A percentile compares a stretch with the other conserved stretches of the same genome.
phyloP scores from a whole-genome alignment of 2,329 filamentous ascomycete genomes.

The Ilyonectria robusta region DNA sequence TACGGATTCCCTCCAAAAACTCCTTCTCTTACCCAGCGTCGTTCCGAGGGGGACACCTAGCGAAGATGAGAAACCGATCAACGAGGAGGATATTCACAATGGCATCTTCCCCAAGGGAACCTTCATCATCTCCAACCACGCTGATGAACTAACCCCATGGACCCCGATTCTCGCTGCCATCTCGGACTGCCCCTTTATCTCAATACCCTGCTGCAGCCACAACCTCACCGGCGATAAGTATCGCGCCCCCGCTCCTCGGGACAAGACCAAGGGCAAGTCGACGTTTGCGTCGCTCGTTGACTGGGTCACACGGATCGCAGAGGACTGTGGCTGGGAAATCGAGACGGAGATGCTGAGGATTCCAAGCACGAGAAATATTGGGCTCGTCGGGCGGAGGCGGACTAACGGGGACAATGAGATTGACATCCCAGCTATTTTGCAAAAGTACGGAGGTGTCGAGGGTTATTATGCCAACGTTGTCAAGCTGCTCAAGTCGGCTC shows the following conservation, averaged over 20 bases:
- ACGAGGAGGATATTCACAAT: slow-evolving; percentile 57
- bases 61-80: slow-evolving; percentile 31
- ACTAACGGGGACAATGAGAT: slow-evolving; percentile 48
- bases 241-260: slow-evolving; percentile 73
- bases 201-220: slow-evolving; percentile 96
- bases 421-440: slow-evolving; percentile 61
- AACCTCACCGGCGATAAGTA: slow-evolving; percentile 82
- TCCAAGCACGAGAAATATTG: slow-evolving; percentile 90
- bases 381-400: slow-evolving; percentile 77
- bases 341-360: slow-evolving; percentile 92
- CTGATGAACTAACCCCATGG: slow-evolving; percentile 96
- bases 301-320: slow-evolving; percentile 80
- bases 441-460: slow-evolving; percentile 67
- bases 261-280: slow-evolving; percentile 69
- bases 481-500: slow-evolving; percentile 68
- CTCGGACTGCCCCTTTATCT: slow-evolving; percentile 85
- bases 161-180: slow-evolving; percentile 88
- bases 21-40: slow-evolving; percentile 65
- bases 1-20: slow-evolving; percentile 57
- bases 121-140: slow-evolving; percentile 97
- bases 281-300: slow-evolving; percentile 87
- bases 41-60: slow-evolving; percentile 44
- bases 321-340: slow-evolving; percentile 79
- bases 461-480: slow-evolving; percentile 73
- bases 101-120: slow-evolving; percentile 81